Conservation (phyloP, 345 rosid species). For the Noccaea bulbosa region DNA sequence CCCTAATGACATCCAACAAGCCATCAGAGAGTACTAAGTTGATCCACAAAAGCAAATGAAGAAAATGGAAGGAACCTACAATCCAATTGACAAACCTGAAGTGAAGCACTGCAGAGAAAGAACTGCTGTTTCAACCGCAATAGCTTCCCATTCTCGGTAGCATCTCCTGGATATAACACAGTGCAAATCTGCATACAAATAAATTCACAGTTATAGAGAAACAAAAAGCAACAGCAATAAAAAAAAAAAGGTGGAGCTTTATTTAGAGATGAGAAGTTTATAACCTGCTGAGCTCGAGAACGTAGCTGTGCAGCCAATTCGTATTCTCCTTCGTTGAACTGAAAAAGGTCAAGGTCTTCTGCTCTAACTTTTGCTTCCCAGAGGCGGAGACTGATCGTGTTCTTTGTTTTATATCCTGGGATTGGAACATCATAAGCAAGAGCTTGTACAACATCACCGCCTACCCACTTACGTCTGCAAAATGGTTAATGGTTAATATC, state of each 20-base stretch:
- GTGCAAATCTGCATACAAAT: conserved; percentile 77
- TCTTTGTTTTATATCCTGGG: conserved; percentile 93
- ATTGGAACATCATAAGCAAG: conserved; percentile 95
- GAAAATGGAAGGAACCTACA: conserved; percentile 24
- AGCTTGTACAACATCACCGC: conserved; percentile 86
- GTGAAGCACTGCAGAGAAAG: conserved; percentile 97
- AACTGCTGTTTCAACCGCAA: conserved; percentile 93
- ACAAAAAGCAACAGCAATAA: conserved; percentile 13
- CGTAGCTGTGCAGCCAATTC: conserved; percentile 88
- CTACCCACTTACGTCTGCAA: conserved; percentile 85
- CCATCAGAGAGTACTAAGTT: too few relatives aligned
- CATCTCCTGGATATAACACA: conserved; percentile 96
- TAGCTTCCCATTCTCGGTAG: conserved; percentile 94
- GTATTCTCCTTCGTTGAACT: conserved; percentile 94
- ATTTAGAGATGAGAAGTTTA: conserved; percentile 6
- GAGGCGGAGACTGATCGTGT: conserved; percentile 94
- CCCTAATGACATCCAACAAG: neutral
- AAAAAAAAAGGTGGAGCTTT: conserved; percentile 23
- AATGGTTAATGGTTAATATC: conserved; percentile 31
- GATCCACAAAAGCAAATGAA: conserved; percentile 4
- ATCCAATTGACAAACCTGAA: conserved; percentile 67
- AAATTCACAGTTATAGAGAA: conserved; percentile 5
- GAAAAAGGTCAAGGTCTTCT: conserved; percentile 76
- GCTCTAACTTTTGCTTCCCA: conserved; percentile 95
- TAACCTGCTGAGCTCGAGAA: conserved; percentile 82